Base-by-base conservation (phyloP, 2,329 filamentous ascomycete genomes). In the Gnomoniopsis sp. region DNA sequence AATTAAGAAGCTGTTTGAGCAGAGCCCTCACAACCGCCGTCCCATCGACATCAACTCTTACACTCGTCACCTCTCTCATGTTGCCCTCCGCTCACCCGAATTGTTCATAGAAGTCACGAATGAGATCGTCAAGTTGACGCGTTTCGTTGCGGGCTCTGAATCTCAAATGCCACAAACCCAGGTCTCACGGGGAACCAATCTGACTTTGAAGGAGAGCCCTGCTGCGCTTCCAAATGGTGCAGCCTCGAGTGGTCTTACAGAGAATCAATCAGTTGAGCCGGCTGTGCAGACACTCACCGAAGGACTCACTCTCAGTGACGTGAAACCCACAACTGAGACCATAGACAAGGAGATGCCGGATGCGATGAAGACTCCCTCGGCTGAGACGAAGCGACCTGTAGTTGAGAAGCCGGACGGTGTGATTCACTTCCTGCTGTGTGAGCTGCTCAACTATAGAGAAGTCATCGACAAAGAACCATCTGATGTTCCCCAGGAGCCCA, bases 321-420 rank as follows among this genome's bases (percentile, higher is more conserved):
- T 88, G 57, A 87, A 87, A 68, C 79, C 76, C 19, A 83, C 84
- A 2, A 88, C 85, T 0, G 85, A 88, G 67, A 68, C 73, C 12
- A 74, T 71, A 49, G 84, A 87, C 64, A 84, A 84, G 65, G 81
- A 85, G 26, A 83, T 86, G 77, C 72, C 78, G 2, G 88, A 91
- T 66, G 81, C 78, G 21, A 78, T 83, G 3, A 96, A 93, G 72
- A 72, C 72, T 34, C 64, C 79, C 3, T 66, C 75, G 0, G 70
- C 75, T 38, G 92, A 97, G 61, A 74, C 85, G 44, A 97, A 96
- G 74, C 80, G 90, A 10, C 93, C 95, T 1, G 81, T 93, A 14
- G 87, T 97, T 6, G 93, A 97, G 71, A 92, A 95, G 62, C 91
- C 93, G 0, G 95, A 98, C 72, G 95, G 95, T 3, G 91, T 99